Conservation (phyloP, 73 alveolate genomes). For the Tetrahymena malaccensis region DNA sequence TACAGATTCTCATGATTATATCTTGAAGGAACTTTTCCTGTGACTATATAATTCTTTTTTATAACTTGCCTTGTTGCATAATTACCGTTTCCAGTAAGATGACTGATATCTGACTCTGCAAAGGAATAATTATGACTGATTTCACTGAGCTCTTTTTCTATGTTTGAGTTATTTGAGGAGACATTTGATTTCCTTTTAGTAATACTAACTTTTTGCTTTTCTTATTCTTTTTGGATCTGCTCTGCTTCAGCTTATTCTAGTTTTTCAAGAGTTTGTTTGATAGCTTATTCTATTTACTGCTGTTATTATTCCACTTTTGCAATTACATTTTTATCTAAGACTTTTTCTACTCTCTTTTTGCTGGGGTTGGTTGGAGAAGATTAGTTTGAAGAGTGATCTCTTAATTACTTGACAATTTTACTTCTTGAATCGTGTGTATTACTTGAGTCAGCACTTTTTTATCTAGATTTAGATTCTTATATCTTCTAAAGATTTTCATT, state of each 20-base stretch:
- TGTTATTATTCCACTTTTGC: neutral
- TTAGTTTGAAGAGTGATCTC: neutral
- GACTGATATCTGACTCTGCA: neutral
- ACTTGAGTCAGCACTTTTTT: neutral
- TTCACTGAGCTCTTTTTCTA: neutral
- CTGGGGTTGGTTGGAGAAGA: neutral
- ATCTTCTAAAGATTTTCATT: neutral
- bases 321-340: neutral
- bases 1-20: neutral
- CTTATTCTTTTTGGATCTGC: neutral
- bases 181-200: neutral
- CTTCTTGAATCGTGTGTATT: neutral
- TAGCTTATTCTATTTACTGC: neutral
- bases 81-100: neutral
- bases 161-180: neutral
- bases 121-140: neutral
- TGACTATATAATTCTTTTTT: neutral
- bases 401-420: neutral
- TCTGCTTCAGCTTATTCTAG: neutral
- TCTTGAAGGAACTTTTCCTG: neutral
- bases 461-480: neutral
- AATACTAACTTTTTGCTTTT: neutral
- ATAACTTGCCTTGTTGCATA: neutral
- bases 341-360: neutral
- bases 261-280: neutral